A percentile compares a stretch with the other conserved stretches of the same genome.
Evolutionary conservation across 306 rosid species (phyloP).

Genomic region (Ormosia semicastrata): DNA sequence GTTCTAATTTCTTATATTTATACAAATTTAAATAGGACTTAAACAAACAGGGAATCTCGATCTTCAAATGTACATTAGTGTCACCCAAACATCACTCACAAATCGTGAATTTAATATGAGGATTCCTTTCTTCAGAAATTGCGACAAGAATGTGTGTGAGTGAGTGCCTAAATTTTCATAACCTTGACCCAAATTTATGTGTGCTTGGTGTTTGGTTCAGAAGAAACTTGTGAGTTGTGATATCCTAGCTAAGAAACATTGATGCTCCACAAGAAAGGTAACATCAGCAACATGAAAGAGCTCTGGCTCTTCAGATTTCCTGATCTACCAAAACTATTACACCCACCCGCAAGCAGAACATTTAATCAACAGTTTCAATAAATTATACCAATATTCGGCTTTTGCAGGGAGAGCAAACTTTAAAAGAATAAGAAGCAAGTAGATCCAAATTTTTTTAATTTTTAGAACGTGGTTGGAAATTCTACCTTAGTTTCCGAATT

Average conservation of each 20-base stretch:
- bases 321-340: slow-evolving; percentile 1
- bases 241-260: neutral
- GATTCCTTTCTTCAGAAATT: neutral
- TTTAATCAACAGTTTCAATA: neutral
- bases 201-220: neutral
- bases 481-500: slow-evolving; percentile 84
- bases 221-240: slow-evolving; percentile 8
- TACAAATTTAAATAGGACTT: neutral
- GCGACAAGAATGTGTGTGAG: neutral
- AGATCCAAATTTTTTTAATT: neutral
- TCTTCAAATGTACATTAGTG: slow-evolving; percentile 1
- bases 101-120: neutral
- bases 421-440: neutral
- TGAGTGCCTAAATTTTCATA: neutral
- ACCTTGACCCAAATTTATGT: neutral
- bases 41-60: neutral
- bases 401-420: neutral
- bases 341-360: neutral
- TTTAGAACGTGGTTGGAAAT: neutral
- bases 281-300: neutral
- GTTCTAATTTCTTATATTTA: neutral
- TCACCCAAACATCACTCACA: neutral
- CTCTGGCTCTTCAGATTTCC: neutral
- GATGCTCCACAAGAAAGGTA: slow-evolving; percentile 6
- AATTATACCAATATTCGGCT: slow-evolving; percentile 1